Evolutionary conservation across 768 basidiomycete genomes (phyloP).

Genomic region (Pleurotus tuoliensis): DNA sequence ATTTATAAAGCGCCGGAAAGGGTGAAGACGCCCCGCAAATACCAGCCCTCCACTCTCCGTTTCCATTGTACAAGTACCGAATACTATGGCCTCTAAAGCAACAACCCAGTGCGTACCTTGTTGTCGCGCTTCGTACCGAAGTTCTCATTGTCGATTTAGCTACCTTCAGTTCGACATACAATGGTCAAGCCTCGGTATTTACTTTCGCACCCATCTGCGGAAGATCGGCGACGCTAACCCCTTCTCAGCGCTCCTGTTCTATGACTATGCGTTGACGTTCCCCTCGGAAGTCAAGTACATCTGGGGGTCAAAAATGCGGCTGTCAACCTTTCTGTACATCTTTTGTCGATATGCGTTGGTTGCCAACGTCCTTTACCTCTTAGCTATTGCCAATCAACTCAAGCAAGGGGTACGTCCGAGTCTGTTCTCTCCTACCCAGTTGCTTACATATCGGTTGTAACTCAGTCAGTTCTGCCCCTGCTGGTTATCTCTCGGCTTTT

Average conservation of each 20-base stretch:
- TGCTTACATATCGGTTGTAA: not conserved
- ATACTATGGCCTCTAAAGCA: not conserved
- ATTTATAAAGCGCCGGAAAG: too few relatives aligned
- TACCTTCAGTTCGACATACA: constrained; percentile 18
- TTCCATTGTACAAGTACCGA: too few relatives aligned
- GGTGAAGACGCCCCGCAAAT: too few relatives aligned
- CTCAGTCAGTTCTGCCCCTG: not conserved
- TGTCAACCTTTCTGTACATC: constrained; percentile 27
- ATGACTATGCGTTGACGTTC: constrained; percentile 29
- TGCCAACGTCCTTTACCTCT: constrained; percentile 27
- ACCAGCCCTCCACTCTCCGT: too few relatives aligned
- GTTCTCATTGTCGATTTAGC: constrained; percentile 1
- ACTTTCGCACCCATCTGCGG: not conserved
- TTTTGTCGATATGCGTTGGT: constrained; percentile 30
- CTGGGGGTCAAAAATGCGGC: constrained; percentile 21
- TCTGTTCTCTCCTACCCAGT: not conserved
- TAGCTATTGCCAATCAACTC: constrained; percentile 21
- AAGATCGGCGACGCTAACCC: too few relatives aligned
- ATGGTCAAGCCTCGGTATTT: constrained; percentile 18
- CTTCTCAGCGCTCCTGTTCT: constrained; percentile 23
- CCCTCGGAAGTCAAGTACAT: constrained; percentile 27
- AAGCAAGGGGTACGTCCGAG: constrained; percentile 13
- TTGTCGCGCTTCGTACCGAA: not conserved
- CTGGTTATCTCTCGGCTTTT: not conserved
- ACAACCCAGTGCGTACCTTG: not conserved